Base-by-base conservation (phyloP, 352 stramenopile species). In the Lagenidium giganteum region DNA sequence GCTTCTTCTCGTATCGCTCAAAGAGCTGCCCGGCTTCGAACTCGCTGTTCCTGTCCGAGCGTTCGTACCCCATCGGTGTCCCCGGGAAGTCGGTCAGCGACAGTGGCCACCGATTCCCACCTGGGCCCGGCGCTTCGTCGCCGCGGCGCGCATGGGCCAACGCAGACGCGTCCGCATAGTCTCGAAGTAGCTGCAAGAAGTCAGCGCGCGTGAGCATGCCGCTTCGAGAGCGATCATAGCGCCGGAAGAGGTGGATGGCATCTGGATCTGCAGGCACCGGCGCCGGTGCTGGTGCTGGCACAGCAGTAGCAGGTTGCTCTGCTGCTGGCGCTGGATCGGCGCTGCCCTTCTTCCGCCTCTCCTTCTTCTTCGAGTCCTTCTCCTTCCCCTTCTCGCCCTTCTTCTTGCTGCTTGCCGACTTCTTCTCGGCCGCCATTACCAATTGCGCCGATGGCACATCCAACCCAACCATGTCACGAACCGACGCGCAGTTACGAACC, bases 1-100 rank as follows among this genome's bases (percentile, higher is more conserved):
- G 77, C 24, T 86, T 64, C 13, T 45, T 68, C 44, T 93, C 80
- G 43, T 90, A 93, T 11, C 77, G 61, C 51, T 88, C 80, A 44
- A 93, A 93, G 14, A 93, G 60, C 52, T 93, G 80, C 1, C 80
- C 77, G 28, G 80, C 80, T 33, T 93, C 80, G 48, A 93, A 93
- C 53, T 93, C 80, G 9, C 75, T 86, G 58, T 93, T 93, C 30
- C 59, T 64, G 9, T 77, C 67, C 22, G 77, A 68, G 22, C 77
- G 76, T 43, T 79, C 71, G 41, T 80, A 93, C 4, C 80, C 80
- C 9, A 93, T 46, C 23, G 80, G 80, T 12, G 86, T 77, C 11
- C 77, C 77, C 18, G 41, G 69, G 4, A 64, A 66, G 31, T 90
- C 77, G 0, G 72, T 87, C 4, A 93, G 59, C 4, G 80, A 77